A percentile compares a stretch with the other conserved stretches of the same genome.
These are phyloP conservation scores for Ormosia semicastrata DNA, from an alignment of 306 rosid species.

Conservation along the genomic window DNA sequence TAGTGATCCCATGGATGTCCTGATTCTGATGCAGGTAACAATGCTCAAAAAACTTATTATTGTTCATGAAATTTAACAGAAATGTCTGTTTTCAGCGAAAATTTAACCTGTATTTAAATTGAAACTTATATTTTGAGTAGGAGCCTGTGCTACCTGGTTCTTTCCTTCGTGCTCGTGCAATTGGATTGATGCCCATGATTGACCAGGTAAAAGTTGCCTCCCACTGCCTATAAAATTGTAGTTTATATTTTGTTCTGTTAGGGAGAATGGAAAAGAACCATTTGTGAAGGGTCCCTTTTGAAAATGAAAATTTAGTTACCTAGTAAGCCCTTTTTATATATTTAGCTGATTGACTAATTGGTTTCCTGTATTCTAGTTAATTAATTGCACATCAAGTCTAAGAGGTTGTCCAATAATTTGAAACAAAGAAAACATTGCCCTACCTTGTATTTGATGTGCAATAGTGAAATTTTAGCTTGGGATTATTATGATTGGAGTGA, in stretches of 20 bases:
- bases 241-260: neutral
- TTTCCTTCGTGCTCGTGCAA: conserved; percentile 98
- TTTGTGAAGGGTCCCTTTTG: neutral
- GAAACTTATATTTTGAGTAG: conserved; percentile 37
- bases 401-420: neutral
- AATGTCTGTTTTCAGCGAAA: neutral
- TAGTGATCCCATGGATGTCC: conserved; percentile 96
- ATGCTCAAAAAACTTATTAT: conserved; percentile 6
- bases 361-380: neutral
- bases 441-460: neutral
- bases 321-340: neutral
- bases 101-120: neutral
- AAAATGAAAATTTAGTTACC: neutral
- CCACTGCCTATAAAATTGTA: neutral
- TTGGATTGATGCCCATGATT: conserved; percentile 98
- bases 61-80: neutral
- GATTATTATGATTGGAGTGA: neutral
- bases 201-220: conserved; percentile 65
- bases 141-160: conserved; percentile 90
- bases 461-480: conserved; percentile 1
- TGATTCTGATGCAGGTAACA: conserved; percentile 91
- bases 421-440: neutral
- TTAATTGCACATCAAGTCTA: conserved; percentile 4
- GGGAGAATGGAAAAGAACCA: conserved; percentile 3
- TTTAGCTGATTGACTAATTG: neutral